phyloP scores from a whole-genome alignment of 129 eudicot species.

The Chrysanthemum seticuspe region DNA sequence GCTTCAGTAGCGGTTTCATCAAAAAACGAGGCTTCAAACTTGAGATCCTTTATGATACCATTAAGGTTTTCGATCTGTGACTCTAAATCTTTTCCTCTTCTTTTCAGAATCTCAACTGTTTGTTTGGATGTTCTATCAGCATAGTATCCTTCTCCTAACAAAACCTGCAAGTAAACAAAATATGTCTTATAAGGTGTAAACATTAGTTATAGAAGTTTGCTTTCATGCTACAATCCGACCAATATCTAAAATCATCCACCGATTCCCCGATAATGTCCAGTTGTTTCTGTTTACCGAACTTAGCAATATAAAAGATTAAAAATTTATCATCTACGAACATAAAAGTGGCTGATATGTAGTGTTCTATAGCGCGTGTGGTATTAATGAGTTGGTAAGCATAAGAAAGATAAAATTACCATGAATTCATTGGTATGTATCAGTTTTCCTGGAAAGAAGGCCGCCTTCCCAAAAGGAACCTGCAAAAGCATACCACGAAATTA shows the following conservation, averaged over 20 bases:
- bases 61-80: slow-evolving; percentile 67
- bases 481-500: slow-evolving; percentile 12
- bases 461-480: slow-evolving; percentile 92
- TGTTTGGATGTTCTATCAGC: slow-evolving; percentile 93
- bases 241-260: no score
- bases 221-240: not conserved
- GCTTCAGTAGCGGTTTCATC: slow-evolving; percentile 75
- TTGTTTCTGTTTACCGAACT: no score
- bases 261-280: no score
- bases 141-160: slow-evolving; percentile 81
- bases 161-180: slow-evolving; percentile 53
- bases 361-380: not conserved
- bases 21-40: slow-evolving; percentile 80
- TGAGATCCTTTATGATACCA: slow-evolving; percentile 71
- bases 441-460: slow-evolving; percentile 89
- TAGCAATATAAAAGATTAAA: not conserved
- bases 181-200: slow-evolving; percentile 16
- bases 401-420: slow-evolving; percentile 43
- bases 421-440: slow-evolving; percentile 86
- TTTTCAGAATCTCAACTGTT: slow-evolving; percentile 76
- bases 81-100: slow-evolving; percentile 77
- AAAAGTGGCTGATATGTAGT: no score
- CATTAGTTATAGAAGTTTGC: not conserved
- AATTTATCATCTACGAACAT: not conserved
- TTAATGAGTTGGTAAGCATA: not conserved